These are phyloP conservation scores for Echinochloa phyllopogon DNA, from an alignment of 176 grass and related monocot genomes.

Conservation along the genomic window DNA sequence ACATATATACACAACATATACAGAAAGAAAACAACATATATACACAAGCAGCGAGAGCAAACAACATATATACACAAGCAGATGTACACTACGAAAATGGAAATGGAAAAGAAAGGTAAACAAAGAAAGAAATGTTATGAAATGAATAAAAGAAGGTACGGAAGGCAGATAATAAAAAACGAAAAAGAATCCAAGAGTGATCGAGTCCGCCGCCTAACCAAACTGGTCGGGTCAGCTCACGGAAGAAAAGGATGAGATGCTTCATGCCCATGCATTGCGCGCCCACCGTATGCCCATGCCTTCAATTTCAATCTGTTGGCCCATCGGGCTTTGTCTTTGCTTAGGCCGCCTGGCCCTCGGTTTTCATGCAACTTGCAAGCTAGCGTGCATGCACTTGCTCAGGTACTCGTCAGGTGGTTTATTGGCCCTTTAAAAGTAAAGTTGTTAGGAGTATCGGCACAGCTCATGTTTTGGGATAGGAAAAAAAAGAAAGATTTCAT, in stretches of 20 bases:
- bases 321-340: neutral
- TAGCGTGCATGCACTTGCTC: neutral
- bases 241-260: neutral
- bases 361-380: conserved; percentile 32
- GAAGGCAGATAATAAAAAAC: neutral
- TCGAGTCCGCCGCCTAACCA: neutral
- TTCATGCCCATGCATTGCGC: neutral
- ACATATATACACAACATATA: too few relatives aligned
- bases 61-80: too few relatives aligned
- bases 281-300: conserved; percentile 26
- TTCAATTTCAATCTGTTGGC: conserved; percentile 13
- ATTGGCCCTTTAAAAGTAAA: neutral
- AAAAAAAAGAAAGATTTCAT: too few relatives aligned
- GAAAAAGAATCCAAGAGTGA: neutral
- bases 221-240: conserved; percentile 14
- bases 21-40: too few relatives aligned
- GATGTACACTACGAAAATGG: too few relatives aligned
- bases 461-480: too few relatives aligned
- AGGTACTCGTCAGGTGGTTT: neutral
- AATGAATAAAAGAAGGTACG: neutral
- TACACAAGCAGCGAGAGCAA: too few relatives aligned
- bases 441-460: neutral
- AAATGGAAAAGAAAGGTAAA: too few relatives aligned
- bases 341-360: conserved; percentile 1
- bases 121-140: too few relatives aligned